phyloP scores from a whole-genome alignment of 805 yeast species.

The Komagataella populi region DNA sequence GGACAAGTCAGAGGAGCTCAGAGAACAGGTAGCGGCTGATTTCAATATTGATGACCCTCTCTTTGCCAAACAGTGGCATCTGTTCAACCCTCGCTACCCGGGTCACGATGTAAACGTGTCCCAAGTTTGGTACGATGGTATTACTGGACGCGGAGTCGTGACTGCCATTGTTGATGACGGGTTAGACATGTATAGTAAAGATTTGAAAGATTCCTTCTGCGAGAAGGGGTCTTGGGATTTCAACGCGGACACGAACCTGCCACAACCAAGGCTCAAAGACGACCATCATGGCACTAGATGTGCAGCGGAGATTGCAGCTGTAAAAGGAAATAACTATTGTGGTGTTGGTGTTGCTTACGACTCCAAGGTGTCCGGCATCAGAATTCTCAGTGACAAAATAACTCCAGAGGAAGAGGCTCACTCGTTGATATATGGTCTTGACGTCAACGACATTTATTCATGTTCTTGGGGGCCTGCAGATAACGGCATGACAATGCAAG shows the following conservation, averaged over 20 bases:
- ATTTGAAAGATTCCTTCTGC: slow-evolving; percentile 56
- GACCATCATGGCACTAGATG: slow-evolving; percentile 96
- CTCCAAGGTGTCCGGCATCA: slow-evolving; percentile 77
- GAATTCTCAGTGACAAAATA: slow-evolving; percentile 73
- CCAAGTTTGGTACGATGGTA: slow-evolving; percentile 71
- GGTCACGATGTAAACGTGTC: slow-evolving; percentile 82
- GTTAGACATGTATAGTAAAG: slow-evolving; percentile 66
- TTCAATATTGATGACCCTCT: slow-evolving; percentile 70
- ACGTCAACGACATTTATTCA: slow-evolving; percentile 83
- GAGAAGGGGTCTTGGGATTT: slow-evolving; percentile 87
- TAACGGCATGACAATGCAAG: slow-evolving; percentile 78
- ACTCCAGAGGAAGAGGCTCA: slow-evolving; percentile 86
- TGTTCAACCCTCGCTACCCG: slow-evolving; percentile 57
- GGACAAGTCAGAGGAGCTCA: slow-evolving; percentile 38
- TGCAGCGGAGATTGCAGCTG: slow-evolving; percentile 95
- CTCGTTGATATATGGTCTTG: slow-evolving; percentile 68
- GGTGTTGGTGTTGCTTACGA: slow-evolving; percentile 96
- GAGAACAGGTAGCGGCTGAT: slow-evolving; percentile 31
- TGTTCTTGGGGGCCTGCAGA: slow-evolving; percentile 99
- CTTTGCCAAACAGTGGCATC: slow-evolving; percentile 84
- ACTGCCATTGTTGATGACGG: slow-evolving; percentile 95
- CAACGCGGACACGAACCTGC: slow-evolving; percentile 61
- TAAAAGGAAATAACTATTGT: slow-evolving; percentile 66
- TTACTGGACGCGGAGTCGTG: slow-evolving; percentile 71
- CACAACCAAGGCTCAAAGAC: slow-evolving; percentile 66